phyloP scores from a whole-genome alignment of 768 basidiomycete species.

The Artomyces pyxidatus region DNA sequence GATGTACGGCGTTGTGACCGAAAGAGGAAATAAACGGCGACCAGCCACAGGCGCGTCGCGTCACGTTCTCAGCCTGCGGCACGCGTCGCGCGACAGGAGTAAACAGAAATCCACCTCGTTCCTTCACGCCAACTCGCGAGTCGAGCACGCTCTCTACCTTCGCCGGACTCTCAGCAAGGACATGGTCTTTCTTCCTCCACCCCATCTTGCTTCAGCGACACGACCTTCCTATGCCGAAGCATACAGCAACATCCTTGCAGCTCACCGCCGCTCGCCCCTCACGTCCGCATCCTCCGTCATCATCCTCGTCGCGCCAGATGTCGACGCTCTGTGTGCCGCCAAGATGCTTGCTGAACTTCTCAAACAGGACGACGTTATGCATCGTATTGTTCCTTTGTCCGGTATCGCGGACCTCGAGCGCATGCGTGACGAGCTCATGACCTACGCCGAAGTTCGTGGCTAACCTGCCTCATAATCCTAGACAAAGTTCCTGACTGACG shows the following conservation, averaged over 20 bases:
- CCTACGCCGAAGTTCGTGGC: slow-evolving; percentile 54
- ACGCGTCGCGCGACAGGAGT: too few relatives aligned
- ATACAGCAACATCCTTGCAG: slow-evolving; percentile 62
- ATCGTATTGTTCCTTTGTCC: slow-evolving; percentile 83
- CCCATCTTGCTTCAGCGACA: slow-evolving; percentile 51
- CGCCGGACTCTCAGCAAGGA: too few relatives aligned
- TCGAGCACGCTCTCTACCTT: too few relatives aligned
- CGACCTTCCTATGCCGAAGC: slow-evolving; percentile 64
- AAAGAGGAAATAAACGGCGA: too few relatives aligned
- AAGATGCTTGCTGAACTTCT: slow-evolving; percentile 85
- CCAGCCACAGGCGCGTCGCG: too few relatives aligned
- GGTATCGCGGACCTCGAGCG: slow-evolving; percentile 71
- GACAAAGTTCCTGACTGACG: not conserved
- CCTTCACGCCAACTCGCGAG: too few relatives aligned
- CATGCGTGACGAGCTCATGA: slow-evolving; percentile 55
- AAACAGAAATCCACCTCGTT: too few relatives aligned
- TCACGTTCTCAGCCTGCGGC: too few relatives aligned
- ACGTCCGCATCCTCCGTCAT: slow-evolving; percentile 79
- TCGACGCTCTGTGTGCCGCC: slow-evolving; percentile 88
- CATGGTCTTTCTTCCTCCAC: slow-evolving; percentile 69
- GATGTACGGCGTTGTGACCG: too few relatives aligned
- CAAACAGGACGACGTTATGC: slow-evolving; percentile 89
- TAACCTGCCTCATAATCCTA: not conserved
- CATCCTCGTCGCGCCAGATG: slow-evolving; percentile 82
- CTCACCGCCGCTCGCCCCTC: slow-evolving; percentile 64